Evolutionary conservation across 257 asterid species (phyloP), one percentile per base, ranked within the genome.

Genomic region (Apocynum venetum): DNA sequence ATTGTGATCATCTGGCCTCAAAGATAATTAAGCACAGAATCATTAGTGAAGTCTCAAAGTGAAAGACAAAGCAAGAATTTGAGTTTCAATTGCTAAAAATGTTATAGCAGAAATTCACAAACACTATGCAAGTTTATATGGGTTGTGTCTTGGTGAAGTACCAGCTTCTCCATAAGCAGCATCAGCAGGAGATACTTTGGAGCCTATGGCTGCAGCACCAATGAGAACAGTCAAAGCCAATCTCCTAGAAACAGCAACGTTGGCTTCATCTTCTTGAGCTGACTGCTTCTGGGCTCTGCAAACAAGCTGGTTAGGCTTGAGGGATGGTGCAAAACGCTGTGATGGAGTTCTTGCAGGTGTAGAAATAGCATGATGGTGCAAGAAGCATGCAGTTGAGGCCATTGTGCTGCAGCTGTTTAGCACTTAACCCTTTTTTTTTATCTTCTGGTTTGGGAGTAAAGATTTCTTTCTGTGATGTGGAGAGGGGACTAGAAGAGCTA

Each of bases 161-260:
- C 97, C 96, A 71, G 97, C 89, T 89, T 92, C 95, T 78, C 97
- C 95, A 63, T 91, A 92, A 44, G 96, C 97, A 17, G 96, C 97
- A 66, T 88, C 97, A 0, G 96, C 97, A 3, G 97, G 95, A 8
- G 97, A 88, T 64, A 86, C 91, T 80, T 84, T 92, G 76, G 95
- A 86, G 48, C 87, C 96, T 48, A 88, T 81, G 3, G 92, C 96
- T 44, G 93, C 93, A 46, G 93, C 88, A 17, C 95, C 96, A 69
- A 91, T 83, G 72, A 92, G 89, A 17, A 89, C 78, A 36, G 91
- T 88, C 73, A 90, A 87, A 74, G 93, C 95, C 90, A 89, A 66
- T 76, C 97, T 79, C 43, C 97, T 91, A 2, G 95, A 89, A 77
- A 92, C 69, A 2, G 82, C 79, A 7, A 76, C 76, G 67, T 49